Evolutionary conservation across 352 stramenopile species (phyloP).

Genomic region (Albugo candida): DNA sequence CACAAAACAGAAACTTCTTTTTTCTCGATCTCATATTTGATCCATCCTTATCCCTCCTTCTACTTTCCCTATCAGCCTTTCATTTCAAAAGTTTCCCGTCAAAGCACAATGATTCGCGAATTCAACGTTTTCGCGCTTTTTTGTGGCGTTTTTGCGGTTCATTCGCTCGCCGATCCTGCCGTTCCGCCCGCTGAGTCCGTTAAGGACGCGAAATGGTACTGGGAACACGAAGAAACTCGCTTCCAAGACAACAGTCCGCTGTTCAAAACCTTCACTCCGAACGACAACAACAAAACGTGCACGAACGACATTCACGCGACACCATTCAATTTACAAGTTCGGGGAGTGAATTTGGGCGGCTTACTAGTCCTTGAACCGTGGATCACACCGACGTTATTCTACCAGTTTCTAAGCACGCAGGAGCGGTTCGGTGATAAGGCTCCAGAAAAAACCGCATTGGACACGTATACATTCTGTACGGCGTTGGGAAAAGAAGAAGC

Average conservation of each 20-base stretch:
- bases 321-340: conserved; percentile 68
- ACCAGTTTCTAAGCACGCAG: conserved; percentile 84
- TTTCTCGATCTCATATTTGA: no score
- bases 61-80: no score
- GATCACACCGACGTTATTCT: conserved; percentile 91
- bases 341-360: conserved; percentile 84
- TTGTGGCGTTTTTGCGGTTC: no score
- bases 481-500: conserved; percentile 74
- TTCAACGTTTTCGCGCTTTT: no score
- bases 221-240: conserved; percentile 34
- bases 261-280: conserved; percentile 30
- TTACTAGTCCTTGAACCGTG: conserved; percentile 93
- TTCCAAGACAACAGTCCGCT: conserved; percentile 22
- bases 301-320: conserved; percentile 40
- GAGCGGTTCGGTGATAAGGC: conserved; percentile 53
- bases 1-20: no score
- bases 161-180: no score
- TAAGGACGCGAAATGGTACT: conserved; percentile 44
- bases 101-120: no score
- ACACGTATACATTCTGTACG: conserved; percentile 84
- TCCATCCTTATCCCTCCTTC: no score
- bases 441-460: conserved; percentile 75
- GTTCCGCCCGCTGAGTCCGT: background rate
- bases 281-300: conserved; percentile 45
- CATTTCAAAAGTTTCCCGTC: no score